Percentiles rank a stretch among this genome's conserved stretches.
Evolutionary conservation across 345 rosid species (phyloP).

Genomic region (Salix purpurea): DNA sequence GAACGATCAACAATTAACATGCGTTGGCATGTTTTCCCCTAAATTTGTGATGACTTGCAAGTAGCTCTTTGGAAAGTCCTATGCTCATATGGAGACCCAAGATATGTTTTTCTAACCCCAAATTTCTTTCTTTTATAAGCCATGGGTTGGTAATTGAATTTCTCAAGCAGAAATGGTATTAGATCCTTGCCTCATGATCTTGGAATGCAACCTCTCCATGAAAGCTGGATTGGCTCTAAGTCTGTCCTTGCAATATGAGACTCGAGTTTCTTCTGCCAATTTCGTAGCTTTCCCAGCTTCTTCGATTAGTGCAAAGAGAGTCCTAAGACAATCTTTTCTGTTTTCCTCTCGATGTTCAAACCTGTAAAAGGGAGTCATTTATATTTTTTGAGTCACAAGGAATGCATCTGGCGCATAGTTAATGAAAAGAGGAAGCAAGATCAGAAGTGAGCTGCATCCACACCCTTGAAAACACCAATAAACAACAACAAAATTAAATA

Average conservation of each 20-base stretch:
- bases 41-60: background rate
- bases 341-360: constrained; percentile 95
- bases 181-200: constrained; percentile 45
- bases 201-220: constrained; percentile 75
- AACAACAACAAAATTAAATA: too few relatives aligned
- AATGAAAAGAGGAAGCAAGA: too few relatives aligned
- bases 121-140: background rate
- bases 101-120: background rate
- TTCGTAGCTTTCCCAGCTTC: constrained; percentile 82
- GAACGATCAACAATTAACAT: background rate
- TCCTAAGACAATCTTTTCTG: constrained; percentile 88
- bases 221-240: constrained; percentile 77
- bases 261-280: constrained; percentile 65
- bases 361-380: constrained; percentile 35
- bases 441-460: too few relatives aligned
- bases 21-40: background rate
- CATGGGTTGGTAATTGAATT: background rate
- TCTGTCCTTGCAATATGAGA: constrained; percentile 68
- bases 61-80: too few relatives aligned
- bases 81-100: too few relatives aligned
- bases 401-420: background rate
- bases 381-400: background rate
- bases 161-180: constrained; percentile 19
- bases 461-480: too few relatives aligned
- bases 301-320: constrained; percentile 68